Conservation (phyloP, 768 basidiomycete species). For the Calocera cornea region DNA sequence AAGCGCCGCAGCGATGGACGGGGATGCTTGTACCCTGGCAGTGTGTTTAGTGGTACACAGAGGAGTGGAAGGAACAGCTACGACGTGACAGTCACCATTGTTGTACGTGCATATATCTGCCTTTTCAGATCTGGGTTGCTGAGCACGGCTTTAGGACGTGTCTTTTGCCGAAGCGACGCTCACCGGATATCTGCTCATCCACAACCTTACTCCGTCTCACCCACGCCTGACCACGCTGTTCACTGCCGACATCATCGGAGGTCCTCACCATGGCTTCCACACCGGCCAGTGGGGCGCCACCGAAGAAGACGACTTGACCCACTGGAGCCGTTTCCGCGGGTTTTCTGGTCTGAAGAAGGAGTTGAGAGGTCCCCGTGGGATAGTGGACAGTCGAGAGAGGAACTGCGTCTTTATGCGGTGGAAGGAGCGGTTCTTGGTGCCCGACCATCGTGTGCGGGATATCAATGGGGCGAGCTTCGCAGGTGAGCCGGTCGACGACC, state of each 20-base stretch:
- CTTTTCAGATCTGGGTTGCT: background rate
- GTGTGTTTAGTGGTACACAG: constrained; percentile 80
- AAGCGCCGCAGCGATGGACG: background rate
- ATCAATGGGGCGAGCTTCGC: constrained; percentile 93
- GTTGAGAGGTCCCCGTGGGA: constrained; percentile 61
- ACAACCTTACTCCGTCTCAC: constrained; percentile 84
- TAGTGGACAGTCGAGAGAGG: constrained; percentile 61
- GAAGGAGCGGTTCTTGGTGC: constrained; percentile 95
- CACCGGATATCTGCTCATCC: constrained; percentile 86
- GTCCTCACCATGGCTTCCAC: constrained; percentile 70
- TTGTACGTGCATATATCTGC: constrained; percentile 43
- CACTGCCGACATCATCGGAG: constrained; percentile 87
- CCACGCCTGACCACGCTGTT: constrained; percentile 94
- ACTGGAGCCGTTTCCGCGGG: constrained; percentile 88
- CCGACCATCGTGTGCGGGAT: constrained; percentile 82
- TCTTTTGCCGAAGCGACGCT: constrained; percentile 75
- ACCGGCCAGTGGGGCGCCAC: constrained; percentile 79
- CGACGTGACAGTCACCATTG: constrained; percentile 83
- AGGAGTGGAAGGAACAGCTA: constrained; percentile 89
- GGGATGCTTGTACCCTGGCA: constrained; percentile 59
- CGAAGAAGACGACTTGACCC: constrained; percentile 81
- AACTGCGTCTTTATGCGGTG: constrained; percentile 74
- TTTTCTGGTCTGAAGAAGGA: constrained; percentile 72
- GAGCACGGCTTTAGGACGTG: constrained; percentile 47
- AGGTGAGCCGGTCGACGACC: constrained; percentile 36